Percentiles rank a stretch among this genome's conserved stretches.
phyloP scores from a whole-genome alignment of 2,329 filamentous ascomycete species.

The Zasmidium cellare region DNA sequence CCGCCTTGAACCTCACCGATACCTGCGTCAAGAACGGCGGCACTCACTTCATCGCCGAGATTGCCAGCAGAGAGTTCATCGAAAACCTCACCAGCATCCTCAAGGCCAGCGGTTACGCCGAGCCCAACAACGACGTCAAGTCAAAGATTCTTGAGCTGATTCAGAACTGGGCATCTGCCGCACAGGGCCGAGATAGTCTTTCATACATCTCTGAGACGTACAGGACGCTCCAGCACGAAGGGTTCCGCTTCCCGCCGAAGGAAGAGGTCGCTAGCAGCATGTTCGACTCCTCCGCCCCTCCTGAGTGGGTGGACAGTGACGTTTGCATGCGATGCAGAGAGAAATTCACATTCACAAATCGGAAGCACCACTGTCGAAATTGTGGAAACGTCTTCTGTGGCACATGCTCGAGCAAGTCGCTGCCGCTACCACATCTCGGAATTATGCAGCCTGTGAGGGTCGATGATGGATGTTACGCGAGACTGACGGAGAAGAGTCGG shows the following conservation, averaged over 20 bases:
- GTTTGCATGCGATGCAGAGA: conserved; percentile 98
- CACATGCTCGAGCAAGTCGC: conserved; percentile 84
- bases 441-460: conserved; percentile 90
- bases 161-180: conserved; percentile 88
- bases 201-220: conserved; percentile 89
- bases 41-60: conserved; percentile 89
- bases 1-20: conserved; percentile 93
- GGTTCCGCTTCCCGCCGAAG: conserved; percentile 85
- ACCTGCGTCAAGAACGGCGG: conserved; percentile 99
- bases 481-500: conserved; percentile 72
- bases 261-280: conserved; percentile 90
- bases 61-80: conserved; percentile 97
- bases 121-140: conserved; percentile 82
- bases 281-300: conserved; percentile 96
- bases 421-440: conserved; percentile 87
- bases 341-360: conserved; percentile 93
- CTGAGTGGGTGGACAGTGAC: conserved; percentile 96
- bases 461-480: conserved; percentile 92
- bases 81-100: conserved; percentile 91
- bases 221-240: conserved; percentile 75
- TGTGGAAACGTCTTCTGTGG: conserved; percentile 98
- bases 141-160: conserved; percentile 90
- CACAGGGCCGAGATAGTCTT: conserved; percentile 79
- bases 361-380: conserved; percentile 97
- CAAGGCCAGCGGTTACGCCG: conserved; percentile 71